These are phyloP conservation scores for Fraxinus xanthoxyloides DNA, from an alignment of 305 asterid species.

Conservation along the genomic window DNA sequence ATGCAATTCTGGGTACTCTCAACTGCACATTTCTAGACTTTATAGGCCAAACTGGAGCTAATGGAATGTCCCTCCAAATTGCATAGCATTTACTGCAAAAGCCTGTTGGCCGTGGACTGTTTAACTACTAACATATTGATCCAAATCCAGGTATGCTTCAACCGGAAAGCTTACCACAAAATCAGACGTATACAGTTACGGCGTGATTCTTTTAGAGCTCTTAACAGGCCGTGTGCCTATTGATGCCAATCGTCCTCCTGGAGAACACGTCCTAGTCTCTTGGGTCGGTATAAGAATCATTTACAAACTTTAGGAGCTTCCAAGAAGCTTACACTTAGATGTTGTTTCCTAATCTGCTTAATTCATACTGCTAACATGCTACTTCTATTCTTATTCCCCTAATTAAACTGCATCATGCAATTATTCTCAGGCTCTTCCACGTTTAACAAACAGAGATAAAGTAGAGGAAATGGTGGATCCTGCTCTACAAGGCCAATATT, in stretches of 20 bases:
- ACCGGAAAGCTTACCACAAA: slow-evolving; percentile 85
- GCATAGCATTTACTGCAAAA: background rate
- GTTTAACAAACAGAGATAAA: slow-evolving; percentile 67
- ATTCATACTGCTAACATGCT: background rate
- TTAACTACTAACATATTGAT: background rate
- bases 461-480: slow-evolving; percentile 80
- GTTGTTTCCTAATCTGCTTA: background rate
- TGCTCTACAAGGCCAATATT: slow-evolving; percentile 50
- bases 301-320: background rate
- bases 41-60: background rate
- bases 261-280: slow-evolving; percentile 72
- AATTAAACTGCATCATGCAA: background rate
- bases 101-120: background rate
- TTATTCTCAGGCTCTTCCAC: slow-evolving; percentile 70
- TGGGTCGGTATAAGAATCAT: slow-evolving; percentile 44
- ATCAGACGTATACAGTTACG: slow-evolving; percentile 79
- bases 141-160: slow-evolving; percentile 63
- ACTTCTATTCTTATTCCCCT: background rate
- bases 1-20: background rate
- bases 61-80: background rate
- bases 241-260: slow-evolving; percentile 60
- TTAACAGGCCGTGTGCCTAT: slow-evolving; percentile 74
- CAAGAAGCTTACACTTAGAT: background rate
- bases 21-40: background rate
- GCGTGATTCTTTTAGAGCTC: slow-evolving; percentile 72